Percentiles rank a stretch among this genome's conserved stretches.
Conservation (phyloP, 108 stramenopile genomes). For the Cylindrotheca fusiformis region DNA sequence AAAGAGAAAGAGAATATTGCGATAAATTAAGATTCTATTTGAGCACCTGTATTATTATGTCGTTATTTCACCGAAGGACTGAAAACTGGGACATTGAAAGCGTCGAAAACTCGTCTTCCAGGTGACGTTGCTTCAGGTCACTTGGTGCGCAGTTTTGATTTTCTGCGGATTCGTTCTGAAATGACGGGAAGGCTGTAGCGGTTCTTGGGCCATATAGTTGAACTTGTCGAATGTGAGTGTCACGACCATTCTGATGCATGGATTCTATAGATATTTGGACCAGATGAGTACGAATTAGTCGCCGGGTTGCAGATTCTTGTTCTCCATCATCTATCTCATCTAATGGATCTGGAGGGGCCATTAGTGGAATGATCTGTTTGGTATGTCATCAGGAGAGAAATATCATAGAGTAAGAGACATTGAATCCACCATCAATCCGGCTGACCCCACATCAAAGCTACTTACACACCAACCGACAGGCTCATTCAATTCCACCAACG, state of each 20-base stretch:
- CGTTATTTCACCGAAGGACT: conserved; percentile 33
- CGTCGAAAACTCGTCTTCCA: conserved; percentile 42
- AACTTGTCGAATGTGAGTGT: conserved; percentile 95
- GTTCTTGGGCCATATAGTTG: conserved; percentile 85
- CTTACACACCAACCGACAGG: conserved; percentile 79
- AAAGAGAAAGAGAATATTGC: too few species aligned
- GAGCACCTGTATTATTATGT: not conserved
- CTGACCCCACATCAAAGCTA: not conserved
- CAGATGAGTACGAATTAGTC: conserved; percentile 74
- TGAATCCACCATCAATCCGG: not conserved
- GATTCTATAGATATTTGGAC: conserved; percentile 86
- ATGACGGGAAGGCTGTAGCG: conserved; percentile 1
- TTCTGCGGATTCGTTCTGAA: conserved; percentile 11
- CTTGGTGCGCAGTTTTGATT: conserved; percentile 3
- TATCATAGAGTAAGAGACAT: not conserved
- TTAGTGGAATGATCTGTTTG: conserved; percentile 62
- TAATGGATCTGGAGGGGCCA: conserved; percentile 53
- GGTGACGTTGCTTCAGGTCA: conserved; percentile 12
- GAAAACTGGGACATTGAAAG: conserved; percentile 63
- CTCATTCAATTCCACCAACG: conserved; percentile 81
- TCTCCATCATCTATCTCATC: conserved; percentile 54
- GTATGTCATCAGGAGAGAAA: not conserved
- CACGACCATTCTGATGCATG: conserved; percentile 98
- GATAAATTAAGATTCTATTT: not conserved
- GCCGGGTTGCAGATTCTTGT: conserved; percentile 19